Evolutionary conservation across 495 filamentous ascomycete species (phyloP), one percentile per base, ranked within the genome.

Genomic region (Aspergillus sclerotiicarbonarius): DNA sequence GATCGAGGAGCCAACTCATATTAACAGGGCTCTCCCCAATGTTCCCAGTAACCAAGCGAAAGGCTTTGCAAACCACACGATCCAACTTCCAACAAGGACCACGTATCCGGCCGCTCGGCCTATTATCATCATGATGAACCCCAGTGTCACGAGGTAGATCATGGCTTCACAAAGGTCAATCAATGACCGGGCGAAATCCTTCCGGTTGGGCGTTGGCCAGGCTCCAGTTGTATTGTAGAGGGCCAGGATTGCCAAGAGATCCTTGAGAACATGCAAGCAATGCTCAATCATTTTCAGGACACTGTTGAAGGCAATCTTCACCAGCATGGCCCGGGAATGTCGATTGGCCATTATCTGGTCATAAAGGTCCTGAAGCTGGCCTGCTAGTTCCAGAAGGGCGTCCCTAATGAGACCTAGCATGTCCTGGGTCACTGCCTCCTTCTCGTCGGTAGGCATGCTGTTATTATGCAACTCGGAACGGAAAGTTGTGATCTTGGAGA

Each of bases 41-140:
- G 61, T 56, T 9, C 73, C 66, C 29, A 77, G 66, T 10, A 63
- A 54, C 68, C 71, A 75, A 0, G 63, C 69, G 65, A 79, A 70
- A 6, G 76, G 76, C 25, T 58, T 69, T 1, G 62, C 65, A 52
- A 79, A 70, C 76, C 76, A 79, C 6, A 75, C 44, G 16, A 79
- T 62, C 76, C 76, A 79, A 37, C 64, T 71, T 3, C 67, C 68
- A 31, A 78, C 61, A 18, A 76, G 62, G 32, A 75, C 61, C 29
- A 76, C 54, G 43, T 75, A 77, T 9, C 69, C 65, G 3, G 70
- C 66, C 35, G 65, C 57, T 16, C 71, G 72, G 5, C 67, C 68
- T 4, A 77, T 37, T 16, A 78, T 30, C 49, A 75, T 53, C 16
- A 67, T 63, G 3, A 68, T 54, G 53, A 75, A 72, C 0, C 66